Evolutionary conservation across 805 yeast species (phyloP).

Genomic region (Hanseniaspora valbyensis): DNA sequence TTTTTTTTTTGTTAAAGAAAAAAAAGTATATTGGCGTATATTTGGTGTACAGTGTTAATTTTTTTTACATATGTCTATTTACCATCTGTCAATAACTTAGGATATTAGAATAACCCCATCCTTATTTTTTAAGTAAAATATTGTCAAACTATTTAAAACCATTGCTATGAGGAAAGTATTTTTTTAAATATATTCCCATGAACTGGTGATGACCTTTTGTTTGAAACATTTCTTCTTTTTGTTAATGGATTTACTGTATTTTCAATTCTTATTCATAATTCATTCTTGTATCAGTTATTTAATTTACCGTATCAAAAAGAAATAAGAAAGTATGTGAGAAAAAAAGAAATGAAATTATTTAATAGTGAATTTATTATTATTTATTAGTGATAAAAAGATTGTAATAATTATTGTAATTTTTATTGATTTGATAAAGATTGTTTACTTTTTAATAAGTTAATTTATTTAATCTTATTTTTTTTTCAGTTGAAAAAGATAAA

Average conservation of each 20-base stretch:
- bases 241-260: background rate
- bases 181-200: conserved; percentile 52
- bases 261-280: background rate
- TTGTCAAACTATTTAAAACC: conserved; percentile 59
- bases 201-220: conserved; percentile 92
- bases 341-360: too few relatives aligned
- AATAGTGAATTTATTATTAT: too few relatives aligned
- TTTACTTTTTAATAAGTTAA: too few relatives aligned
- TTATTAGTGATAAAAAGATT: too few relatives aligned
- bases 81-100: background rate
- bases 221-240: conserved; percentile 45
- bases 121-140: background rate
- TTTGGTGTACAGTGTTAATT: background rate
- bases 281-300: background rate
- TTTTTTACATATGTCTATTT: background rate
- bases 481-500: too few relatives aligned
- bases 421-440: too few relatives aligned
- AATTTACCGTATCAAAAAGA: too few relatives aligned
- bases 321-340: too few relatives aligned
- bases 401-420: too few relatives aligned
- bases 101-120: background rate
- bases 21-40: background rate
- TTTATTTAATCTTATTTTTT: too few relatives aligned
- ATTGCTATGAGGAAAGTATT: conserved; percentile 49
- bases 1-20: too few relatives aligned